These are phyloP conservation scores for Phytophthora litchii DNA, from an alignment of 352 stramenopile genomes.

Conservation along the genomic window DNA sequence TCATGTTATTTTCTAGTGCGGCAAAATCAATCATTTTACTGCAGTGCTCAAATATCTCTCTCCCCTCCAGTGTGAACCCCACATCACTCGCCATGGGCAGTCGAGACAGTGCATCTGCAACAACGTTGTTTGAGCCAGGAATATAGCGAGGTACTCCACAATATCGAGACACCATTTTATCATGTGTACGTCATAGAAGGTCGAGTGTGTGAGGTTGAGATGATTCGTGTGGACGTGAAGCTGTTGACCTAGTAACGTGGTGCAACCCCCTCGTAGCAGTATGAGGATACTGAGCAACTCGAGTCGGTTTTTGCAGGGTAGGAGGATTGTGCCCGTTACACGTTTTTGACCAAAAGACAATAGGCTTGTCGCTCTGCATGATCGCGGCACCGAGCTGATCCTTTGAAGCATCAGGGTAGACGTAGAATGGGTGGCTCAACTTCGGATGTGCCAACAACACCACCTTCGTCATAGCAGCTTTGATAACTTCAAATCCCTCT, in stretches of 20 bases:
- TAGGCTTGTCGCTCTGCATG: background rate
- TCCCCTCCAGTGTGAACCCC: background rate
- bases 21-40: background rate
- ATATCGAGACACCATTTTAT: constrained; percentile 5
- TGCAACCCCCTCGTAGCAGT: background rate
- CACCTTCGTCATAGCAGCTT: background rate
- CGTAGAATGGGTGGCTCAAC: background rate
- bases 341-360: constrained; percentile 9
- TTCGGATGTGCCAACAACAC: background rate
- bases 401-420: constrained; percentile 7
- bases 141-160: constrained; percentile 10
- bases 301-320: constrained; percentile 7
- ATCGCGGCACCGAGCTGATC: constrained; percentile 6
- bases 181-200: constrained; percentile 13
- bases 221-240: constrained; percentile 3
- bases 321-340: background rate
- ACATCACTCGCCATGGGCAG: background rate
- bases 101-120: background rate
- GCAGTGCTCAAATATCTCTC: background rate
- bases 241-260: background rate
- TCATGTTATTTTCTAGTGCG: background rate
- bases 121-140: background rate
- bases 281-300: constrained; percentile 5
- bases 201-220: constrained; percentile 11
- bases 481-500: background rate